phyloP scores from a whole-genome alignment of 768 basidiomycete genomes.

The Psilocybe cyanescens region DNA sequence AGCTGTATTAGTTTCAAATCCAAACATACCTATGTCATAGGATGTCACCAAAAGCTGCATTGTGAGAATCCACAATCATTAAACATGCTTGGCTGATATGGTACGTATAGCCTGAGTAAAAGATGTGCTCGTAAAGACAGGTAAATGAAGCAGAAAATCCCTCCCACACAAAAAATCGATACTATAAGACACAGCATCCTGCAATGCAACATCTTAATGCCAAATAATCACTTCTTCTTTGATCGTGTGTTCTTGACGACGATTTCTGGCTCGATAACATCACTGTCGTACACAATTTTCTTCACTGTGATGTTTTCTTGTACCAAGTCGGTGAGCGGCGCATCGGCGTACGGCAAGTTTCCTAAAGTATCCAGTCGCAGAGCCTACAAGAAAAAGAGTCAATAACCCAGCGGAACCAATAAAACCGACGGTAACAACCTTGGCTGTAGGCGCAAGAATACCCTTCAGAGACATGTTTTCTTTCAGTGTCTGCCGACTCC shows the following conservation, averaged over 20 bases:
- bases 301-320: conserved; percentile 73
- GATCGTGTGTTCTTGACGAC: conserved; percentile 58
- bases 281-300: conserved; percentile 82
- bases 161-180: background rate
- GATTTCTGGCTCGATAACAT: conserved; percentile 41
- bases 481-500: conserved; percentile 45
- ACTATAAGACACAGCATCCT: background rate
- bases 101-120: background rate
- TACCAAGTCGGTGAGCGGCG: conserved; percentile 59
- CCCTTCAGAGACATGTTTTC: conserved; percentile 53
- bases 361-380: conserved; percentile 71
- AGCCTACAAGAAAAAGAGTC: conserved; percentile 40
- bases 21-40: conserved; percentile 11
- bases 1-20: background rate
- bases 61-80: background rate
- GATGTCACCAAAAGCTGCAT: conserved; percentile 6
- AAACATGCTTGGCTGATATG: background rate
- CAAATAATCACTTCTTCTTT: conserved; percentile 40
- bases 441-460: conserved; percentile 69
- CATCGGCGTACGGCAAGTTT: conserved; percentile 63
- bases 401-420: conserved; percentile 3
- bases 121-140: background rate
- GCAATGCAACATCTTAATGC: background rate
- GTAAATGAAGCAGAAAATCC: conserved; percentile 8
- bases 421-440: conserved; percentile 46